Evolutionary conservation across 176 grass and related monocot species (phyloP), one percentile per base, ranked within the genome.

Genomic region (Hsuehochloa calcarea): DNA sequence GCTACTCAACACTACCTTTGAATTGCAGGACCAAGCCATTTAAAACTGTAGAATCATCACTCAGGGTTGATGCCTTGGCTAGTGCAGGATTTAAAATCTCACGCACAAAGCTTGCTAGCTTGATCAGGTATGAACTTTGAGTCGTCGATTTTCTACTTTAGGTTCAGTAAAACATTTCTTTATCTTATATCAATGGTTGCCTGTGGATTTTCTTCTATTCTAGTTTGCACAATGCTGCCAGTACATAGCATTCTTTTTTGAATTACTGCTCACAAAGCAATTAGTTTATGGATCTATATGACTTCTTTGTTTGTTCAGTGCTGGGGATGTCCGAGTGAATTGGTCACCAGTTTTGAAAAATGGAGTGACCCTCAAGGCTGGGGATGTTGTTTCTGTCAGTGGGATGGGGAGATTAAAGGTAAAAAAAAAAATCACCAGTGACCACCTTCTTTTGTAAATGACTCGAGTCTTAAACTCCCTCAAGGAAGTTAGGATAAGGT

Each of bases 81-180:
- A 99, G 91, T 80, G 96, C 93, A 78, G 93, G 96, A 72, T 96
- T 92, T 91, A 99, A 94, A 83, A 92, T 96, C 63, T 99, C 96
- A 76, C 90, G 96, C 41, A 90, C 96, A 49, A 99, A 99, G 62
- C 90, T 99, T 90, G 96, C 88, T 89, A 69, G 83, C 79, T 83
- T 92, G 70, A 99, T 96, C 80, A 93, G 96, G 95, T 98, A 86
- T 65, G 68, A 51, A 66, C 7, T 35, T 46, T 70, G 7, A 77
- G 63, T 12, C 80, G 44, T 27, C 11, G 52, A 62, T 82, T 70
- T 47, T 25, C 22, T 41, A 65, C 41, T 75, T 62, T 34, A 69
- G 54, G 27, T 40, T 27, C 43, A 58, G 8, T 16, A 68, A 67
- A 51, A 37, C 25, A 65, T 72, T 54, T 34, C 15, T 74, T 76